Base-by-base conservation (phyloP, 1,284 basidiomycete genomes). In the Apiotrichum porosum region DNA sequence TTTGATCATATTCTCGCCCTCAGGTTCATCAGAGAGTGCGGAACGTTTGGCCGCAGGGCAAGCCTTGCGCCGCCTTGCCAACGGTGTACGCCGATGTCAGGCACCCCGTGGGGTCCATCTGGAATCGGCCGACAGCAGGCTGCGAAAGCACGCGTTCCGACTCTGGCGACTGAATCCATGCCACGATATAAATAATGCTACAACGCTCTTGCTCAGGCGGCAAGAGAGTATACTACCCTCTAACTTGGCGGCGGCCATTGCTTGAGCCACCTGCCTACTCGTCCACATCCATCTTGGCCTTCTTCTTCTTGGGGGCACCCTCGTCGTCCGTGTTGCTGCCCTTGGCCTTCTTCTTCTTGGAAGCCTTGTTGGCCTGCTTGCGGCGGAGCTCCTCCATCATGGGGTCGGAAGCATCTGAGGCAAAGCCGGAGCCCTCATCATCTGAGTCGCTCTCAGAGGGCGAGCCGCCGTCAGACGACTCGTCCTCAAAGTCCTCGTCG, bases 401-500 rank as follows among this genome's bases (percentile, higher is more conserved):
- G 38, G 65, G 69, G 52, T 73, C 71, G 39, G 62, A 66, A 3
- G 65, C 72, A 40, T 67, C 69, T 9, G 81, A 76, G 10, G 81
- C 86, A 13, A 45, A 45, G 14, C 48, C 55, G n/a, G 39, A 40
- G 18, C 54, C 65, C 10, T 80, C 85, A 6, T 78, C 77, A 26
- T 83, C 83, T 0, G 82, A 83, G 50, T 86, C 87, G 33, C 77
- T 81, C 23, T 83, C 85, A 24, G 81, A 83, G 0, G 88, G 88
- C 4, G 88, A 93, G 19, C 91, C 90, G 44, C 78, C 79, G 63
- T 94, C 91, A 0, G 86, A 87, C 0, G 78, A 84, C 21, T 85
- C 86, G 4, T 84, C 90, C 57, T 84, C 73, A 79, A 97, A 97
- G 75, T 95, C 92, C 68, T 92, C 93, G 63, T 86, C 85, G 71